Evolutionary conservation across 2,329 filamentous ascomycete species (phyloP).

Genomic region (Diaporthe humulicola): DNA sequence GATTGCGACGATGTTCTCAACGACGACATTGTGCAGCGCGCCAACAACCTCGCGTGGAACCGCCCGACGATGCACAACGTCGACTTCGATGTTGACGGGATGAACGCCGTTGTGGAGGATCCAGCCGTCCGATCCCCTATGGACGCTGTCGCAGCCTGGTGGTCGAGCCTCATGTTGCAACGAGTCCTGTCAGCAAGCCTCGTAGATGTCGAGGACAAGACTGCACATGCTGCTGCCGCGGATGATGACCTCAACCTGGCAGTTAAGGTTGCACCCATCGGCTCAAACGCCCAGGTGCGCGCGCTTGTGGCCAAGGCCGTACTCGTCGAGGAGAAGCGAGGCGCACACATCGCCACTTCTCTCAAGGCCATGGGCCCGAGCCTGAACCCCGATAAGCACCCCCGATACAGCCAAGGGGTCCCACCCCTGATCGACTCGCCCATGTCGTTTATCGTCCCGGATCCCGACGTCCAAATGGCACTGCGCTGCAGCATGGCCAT

Average conservation of each 20-base stretch:
- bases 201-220: constrained; percentile 62
- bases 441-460: constrained; percentile 54
- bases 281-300: constrained; percentile 77
- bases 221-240: constrained; percentile 51
- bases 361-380: constrained; percentile 64
- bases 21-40: constrained; percentile 82
- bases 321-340: constrained; percentile 66
- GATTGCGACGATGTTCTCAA: constrained; percentile 87
- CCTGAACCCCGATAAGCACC: constrained; percentile 51
- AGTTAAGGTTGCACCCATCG: constrained; percentile 80
- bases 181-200: constrained; percentile 76
- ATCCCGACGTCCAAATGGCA: constrained; percentile 68
- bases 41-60: constrained; percentile 93
- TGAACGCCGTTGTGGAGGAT: constrained; percentile 89
- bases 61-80: constrained; percentile 78
- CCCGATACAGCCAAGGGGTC: constrained; percentile 46
- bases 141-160: constrained; percentile 93
- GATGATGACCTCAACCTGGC: constrained; percentile 74
- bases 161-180: constrained; percentile 81
- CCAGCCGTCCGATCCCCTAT: constrained; percentile 86
- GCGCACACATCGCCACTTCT: constrained; percentile 68
- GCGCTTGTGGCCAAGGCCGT: constrained; percentile 72
- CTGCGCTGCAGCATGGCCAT: constrained; percentile 72
- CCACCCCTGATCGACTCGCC: constrained; percentile 62
- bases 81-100: constrained; percentile 74